A percentile compares a stretch with the other conserved stretches of the same genome.
These are phyloP conservation scores for Kentomonas sorsogonicus DNA, from an alignment of 208 protist species.

Conservation along the genomic window DNA sequence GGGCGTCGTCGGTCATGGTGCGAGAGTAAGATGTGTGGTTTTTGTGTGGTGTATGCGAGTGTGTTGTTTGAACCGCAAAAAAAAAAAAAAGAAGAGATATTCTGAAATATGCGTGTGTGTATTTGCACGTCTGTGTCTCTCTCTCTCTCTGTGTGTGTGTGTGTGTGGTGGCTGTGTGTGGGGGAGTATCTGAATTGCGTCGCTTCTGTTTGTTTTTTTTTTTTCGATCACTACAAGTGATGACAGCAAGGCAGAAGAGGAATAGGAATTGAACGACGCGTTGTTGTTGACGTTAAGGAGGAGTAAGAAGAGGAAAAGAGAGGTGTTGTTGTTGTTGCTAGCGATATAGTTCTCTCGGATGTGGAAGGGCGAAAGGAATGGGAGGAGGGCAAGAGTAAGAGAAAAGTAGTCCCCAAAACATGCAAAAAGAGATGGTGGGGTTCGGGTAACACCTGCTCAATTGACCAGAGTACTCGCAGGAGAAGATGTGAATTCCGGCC, in stretches of 20 bases:
- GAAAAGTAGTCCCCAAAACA: slow-evolving; percentile 5
- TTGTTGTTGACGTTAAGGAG: neutral
- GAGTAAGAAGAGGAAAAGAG: neutral
- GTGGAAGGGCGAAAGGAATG: neutral
- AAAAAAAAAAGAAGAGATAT: neutral
- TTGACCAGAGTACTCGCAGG: no score
- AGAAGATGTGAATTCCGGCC: no score
- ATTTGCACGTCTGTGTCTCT: neutral
- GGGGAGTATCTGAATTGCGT: neutral
- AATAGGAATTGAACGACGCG: neutral
- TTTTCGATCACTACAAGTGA: neutral
- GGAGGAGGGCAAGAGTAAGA: neutral
- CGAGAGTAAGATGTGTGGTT: no score
- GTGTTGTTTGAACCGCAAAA: neutral
- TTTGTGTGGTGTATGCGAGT: no score
- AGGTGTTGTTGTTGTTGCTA: neutral
- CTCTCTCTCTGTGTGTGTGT: no score
- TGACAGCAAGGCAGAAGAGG: neutral
- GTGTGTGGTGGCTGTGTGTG: no score
- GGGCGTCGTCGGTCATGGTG: slow-evolving; percentile 19
- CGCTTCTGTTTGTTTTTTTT: neutral
- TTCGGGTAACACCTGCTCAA: no score
- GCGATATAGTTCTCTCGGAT: neutral
- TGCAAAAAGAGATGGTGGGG: neutral
- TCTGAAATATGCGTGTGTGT: neutral